Conservation (phyloP, 257 asterid genomes). For the Petrea volubilis region DNA sequence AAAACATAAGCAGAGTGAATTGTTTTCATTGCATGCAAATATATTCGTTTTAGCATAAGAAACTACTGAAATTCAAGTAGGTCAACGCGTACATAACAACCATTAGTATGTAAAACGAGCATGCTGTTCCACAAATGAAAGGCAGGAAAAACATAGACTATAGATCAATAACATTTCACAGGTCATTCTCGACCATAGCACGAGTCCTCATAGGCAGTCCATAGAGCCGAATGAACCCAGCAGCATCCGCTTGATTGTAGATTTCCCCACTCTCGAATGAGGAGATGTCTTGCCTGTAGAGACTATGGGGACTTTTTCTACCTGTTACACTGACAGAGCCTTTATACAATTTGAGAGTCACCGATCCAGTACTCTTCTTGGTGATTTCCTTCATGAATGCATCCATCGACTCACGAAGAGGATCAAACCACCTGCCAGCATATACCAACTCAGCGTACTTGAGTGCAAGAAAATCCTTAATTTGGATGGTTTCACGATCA, state of each 20-base stretch:
- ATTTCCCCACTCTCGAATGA: constrained; percentile 91
- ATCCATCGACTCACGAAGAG: constrained; percentile 91
- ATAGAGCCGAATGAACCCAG: constrained; percentile 83
- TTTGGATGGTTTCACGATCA: constrained; percentile 85
- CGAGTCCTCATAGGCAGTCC: constrained; percentile 91
- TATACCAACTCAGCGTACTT: constrained; percentile 88
- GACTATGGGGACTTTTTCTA: constrained; percentile 68
- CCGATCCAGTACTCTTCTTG: constrained; percentile 71
- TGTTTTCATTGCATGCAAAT: not conserved
- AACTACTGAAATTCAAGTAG: not conserved
- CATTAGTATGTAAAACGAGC: not conserved
- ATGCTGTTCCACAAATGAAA: not conserved
- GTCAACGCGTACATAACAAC: not conserved
- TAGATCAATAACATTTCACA: constrained; percentile 25
- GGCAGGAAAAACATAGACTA: not conserved
- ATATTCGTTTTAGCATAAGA: not conserved
- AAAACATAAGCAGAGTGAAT: not conserved
- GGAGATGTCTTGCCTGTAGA: constrained; percentile 87
- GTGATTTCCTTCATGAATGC: constrained; percentile 94
- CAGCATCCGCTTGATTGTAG: constrained; percentile 93
- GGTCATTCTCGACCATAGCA: constrained; percentile 61
- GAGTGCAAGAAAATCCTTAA: constrained; percentile 78
- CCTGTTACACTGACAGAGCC: constrained; percentile 72
- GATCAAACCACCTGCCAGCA: constrained; percentile 94
- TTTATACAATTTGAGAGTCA: constrained; percentile 81